A percentile compares a stretch with the other conserved stretches of the same genome.
phyloP scores from a whole-genome alignment of 805 yeast genomes.

The Myxozyma mucilagina region DNA sequence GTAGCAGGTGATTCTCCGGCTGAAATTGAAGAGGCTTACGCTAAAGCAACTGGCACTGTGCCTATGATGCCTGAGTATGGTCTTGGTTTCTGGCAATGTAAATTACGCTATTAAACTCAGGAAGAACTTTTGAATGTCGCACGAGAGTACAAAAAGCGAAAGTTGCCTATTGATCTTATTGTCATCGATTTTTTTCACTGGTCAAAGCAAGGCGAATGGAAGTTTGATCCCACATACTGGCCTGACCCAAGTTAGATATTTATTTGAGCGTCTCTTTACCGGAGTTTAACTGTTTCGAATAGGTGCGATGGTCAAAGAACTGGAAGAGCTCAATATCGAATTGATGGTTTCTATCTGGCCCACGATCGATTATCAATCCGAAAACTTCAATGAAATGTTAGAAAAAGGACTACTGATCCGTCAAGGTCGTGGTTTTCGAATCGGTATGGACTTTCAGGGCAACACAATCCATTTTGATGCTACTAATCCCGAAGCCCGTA shows the following conservation, averaged over 20 bases:
- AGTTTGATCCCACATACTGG: conserved; percentile 30
- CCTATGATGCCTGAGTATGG: conserved; percentile 31
- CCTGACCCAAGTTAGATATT: conserved; percentile 24
- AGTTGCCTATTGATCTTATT: conserved; percentile 30
- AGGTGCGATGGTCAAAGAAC: conserved; percentile 30
- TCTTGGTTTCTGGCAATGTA: conserved; percentile 33
- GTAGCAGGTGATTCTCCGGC: conserved; percentile 32
- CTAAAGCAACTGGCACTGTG: conserved; percentile 31
- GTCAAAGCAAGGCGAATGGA: conserved; percentile 33
- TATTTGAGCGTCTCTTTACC: background rate
- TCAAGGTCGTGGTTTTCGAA: conserved; percentile 28
- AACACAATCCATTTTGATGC: conserved; percentile 25
- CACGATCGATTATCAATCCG: conserved; percentile 27
- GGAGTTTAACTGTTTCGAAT: background rate
- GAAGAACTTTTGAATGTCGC: conserved; percentile 31
- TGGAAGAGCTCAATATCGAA: conserved; percentile 22
- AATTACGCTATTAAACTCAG: conserved; percentile 31
- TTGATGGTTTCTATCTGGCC: conserved; percentile 34
- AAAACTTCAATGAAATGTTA: conserved; percentile 29
- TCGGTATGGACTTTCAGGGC: conserved; percentile 29
- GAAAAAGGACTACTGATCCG: conserved; percentile 29
- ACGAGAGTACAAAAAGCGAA: conserved; percentile 22
- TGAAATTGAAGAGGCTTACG: conserved; percentile 26
- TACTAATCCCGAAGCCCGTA: conserved; percentile 29
- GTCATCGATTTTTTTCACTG: conserved; percentile 31